Base-by-base conservation (phyloP, 2,329 filamentous ascomycete species). In the Claviceps monticola region DNA sequence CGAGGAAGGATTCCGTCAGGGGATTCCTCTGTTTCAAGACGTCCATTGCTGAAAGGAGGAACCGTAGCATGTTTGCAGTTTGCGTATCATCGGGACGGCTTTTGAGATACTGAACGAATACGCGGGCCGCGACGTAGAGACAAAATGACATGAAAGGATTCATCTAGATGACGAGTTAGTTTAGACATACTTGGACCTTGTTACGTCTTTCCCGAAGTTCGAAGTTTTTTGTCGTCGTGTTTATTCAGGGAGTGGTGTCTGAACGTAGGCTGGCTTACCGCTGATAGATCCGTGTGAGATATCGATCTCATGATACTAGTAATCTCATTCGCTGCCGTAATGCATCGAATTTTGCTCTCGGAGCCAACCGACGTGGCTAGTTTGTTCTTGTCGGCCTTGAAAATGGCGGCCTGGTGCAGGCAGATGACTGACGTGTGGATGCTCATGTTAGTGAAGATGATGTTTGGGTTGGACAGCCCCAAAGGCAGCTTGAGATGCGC, bases 91-190 rank as follows among this genome's bases (percentile, higher is more conserved):
- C 84, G 0, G 90, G 88, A n/a, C 85, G 78, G 52, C 86, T 93
- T 67, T 95, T 96, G n/a, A 97, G 75, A 61, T 94, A 96, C 64
- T 97, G 91, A 7, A 97, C 84, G 62, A 97, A 97, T 0, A 97
- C 91, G 49, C 93, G 80, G 21, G 91, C 88, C 11, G 91, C 86
- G n/a, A 97, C 90, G 60, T 96, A 97, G 44, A 98, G 77, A 62
- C 89, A 95, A 67, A 97, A 97, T 0, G 88, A 89, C 60, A 95
- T 85, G 64, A 96, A 97, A 0, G 91, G 88, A 58, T 96, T 95
- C 80, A 95, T 88, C 88, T 96, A 55, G 23, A 26, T 17, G 16
- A 16, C 9, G 29, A 34, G 29, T 34, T 34, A 34, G 29, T 34
- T 34, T 9, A 11, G 9, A 34, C 29, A 34, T 11, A 9, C 29